Percentiles rank a stretch among this genome's conserved stretches.
These are phyloP conservation scores for Nemania sp. DNA, from an alignment of 2,329 filamentous ascomycete species.

Conservation along the genomic window DNA sequence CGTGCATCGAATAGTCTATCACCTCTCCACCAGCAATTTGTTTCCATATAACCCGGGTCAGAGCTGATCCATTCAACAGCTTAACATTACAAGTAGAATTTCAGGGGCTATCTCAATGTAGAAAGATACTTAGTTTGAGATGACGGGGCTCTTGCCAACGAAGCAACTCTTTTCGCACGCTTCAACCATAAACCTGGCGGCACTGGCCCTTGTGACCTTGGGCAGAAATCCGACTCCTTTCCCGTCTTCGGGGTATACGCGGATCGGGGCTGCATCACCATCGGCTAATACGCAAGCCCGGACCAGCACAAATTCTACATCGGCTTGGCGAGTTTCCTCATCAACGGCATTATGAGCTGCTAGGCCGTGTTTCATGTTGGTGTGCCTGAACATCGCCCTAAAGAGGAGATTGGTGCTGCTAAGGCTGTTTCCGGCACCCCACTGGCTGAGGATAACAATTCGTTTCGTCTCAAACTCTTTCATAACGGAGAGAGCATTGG, in stretches of 20 bases:
- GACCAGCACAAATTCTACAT: conserved; percentile 48
- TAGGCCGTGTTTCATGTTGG: conserved; percentile 50
- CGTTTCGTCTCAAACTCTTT: conserved; percentile 43
- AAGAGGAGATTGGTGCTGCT: conserved; percentile 46
- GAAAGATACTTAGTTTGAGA: conserved; percentile 44
- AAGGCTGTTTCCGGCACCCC: conserved; percentile 53
- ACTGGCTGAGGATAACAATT: conserved; percentile 53
- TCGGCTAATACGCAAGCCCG: conserved; percentile 49
- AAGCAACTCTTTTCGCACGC: conserved; percentile 46
- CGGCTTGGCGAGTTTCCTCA: conserved; percentile 41
- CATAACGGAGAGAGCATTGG: conserved; percentile 44
- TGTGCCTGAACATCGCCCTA: conserved; percentile 49
- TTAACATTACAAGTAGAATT: no score
- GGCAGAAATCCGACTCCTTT: conserved; percentile 47
- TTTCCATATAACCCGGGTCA: background rate
- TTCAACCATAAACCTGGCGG: conserved; percentile 51
- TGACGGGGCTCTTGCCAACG: conserved; percentile 50
- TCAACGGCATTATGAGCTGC: conserved; percentile 54
- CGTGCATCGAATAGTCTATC: background rate
- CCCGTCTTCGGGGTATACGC: conserved; percentile 47
- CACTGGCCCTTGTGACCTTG: conserved; percentile 42
- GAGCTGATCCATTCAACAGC: no score
- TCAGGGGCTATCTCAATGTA: background rate
- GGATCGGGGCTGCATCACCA: conserved; percentile 42
- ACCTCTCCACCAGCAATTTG: no score